These are phyloP conservation scores for Talaromyces borbonicus DNA, from an alignment of 495 filamentous ascomycete species.

Conservation along the genomic window DNA sequence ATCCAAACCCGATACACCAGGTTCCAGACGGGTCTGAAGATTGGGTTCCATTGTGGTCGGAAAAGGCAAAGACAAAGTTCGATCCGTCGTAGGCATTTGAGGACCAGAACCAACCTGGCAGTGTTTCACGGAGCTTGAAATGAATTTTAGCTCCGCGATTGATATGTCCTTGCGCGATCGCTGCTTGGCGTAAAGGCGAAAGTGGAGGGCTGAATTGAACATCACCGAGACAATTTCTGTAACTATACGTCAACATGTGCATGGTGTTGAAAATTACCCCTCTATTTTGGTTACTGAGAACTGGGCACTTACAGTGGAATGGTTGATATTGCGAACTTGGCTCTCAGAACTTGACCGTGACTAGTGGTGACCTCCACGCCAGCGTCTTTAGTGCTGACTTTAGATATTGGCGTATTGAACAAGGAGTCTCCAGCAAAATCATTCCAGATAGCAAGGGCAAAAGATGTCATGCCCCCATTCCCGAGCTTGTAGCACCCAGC, in stretches of 20 bases:
- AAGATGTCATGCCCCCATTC: not conserved
- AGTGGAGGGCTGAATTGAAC: slow-evolving; percentile 18
- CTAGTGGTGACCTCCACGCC: not conserved
- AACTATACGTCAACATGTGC: not conserved
- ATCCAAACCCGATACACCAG: slow-evolving; percentile 16
- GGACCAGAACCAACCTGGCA: not conserved
- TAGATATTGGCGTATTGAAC: not conserved
- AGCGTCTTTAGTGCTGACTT: slow-evolving; percentile 8
- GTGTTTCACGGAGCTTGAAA: slow-evolving; percentile 9
- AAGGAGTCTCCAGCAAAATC: not conserved
- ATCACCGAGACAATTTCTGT: slow-evolving; percentile 6
- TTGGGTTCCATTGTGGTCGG: slow-evolving; percentile 15
- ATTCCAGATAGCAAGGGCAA: not conserved
- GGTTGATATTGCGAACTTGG: slow-evolving; percentile 12
- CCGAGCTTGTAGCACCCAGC: not conserved
- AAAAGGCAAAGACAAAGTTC: not conserved
- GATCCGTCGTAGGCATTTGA: slow-evolving; percentile 10
- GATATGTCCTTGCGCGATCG: slow-evolving; percentile 14
- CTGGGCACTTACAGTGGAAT: slow-evolving; percentile 15
- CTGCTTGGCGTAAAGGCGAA: slow-evolving; percentile 10
- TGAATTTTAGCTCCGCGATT: slow-evolving; percentile 18
- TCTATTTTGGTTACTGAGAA: not conserved
- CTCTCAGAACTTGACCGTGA: not conserved
- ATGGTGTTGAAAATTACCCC: not conserved
- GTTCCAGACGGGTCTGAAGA: slow-evolving; percentile 11